A percentile compares a stretch with the other conserved stretches of the same genome.
Evolutionary conservation across 208 protist species (phyloP).

Genomic region (Acanthamoeba divionensis): DNA sequence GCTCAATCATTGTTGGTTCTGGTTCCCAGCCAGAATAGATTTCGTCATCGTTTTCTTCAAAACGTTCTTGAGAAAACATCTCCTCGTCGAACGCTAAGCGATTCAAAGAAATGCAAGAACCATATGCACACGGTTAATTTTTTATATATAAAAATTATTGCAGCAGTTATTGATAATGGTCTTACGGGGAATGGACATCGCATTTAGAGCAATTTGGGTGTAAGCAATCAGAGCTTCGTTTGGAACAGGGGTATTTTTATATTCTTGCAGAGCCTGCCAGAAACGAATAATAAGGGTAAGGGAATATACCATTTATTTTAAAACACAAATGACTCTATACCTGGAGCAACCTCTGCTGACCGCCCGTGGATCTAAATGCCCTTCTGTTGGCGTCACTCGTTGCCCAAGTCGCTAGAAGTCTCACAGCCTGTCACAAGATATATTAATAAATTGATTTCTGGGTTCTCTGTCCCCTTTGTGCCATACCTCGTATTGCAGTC

Average conservation of each 20-base stretch:
- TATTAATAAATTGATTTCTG: not conserved
- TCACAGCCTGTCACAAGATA: not conserved
- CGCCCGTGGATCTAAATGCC: not conserved
- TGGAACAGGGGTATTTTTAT: not conserved
- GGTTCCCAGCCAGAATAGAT: not conserved
- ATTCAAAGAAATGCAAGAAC: not conserved
- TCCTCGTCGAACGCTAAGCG: not conserved
- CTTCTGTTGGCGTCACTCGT: not conserved
- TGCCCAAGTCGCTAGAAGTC: not conserved
- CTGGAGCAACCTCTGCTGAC: not conserved
- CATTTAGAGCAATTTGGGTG: slow-evolving; percentile 17
- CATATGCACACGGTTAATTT: not conserved
- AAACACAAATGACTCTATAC: too few relatives aligned
- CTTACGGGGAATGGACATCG: slow-evolving; percentile 25
- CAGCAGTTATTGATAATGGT: not conserved
- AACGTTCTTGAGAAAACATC: not conserved
- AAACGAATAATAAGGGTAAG: not conserved
- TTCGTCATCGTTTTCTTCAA: not conserved
- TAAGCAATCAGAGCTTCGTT: slow-evolving; percentile 29
- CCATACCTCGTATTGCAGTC: slow-evolving; percentile 9
- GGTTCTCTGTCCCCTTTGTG: not conserved
- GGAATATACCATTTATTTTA: not conserved
- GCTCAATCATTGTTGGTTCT: not conserved
- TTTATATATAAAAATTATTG: too few relatives aligned
- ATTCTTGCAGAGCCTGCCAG: not conserved